Evolutionary conservation across 2,329 filamentous ascomycete genomes (phyloP).

Genomic region (Ophiocordyceps camponoti-leonardi): DNA sequence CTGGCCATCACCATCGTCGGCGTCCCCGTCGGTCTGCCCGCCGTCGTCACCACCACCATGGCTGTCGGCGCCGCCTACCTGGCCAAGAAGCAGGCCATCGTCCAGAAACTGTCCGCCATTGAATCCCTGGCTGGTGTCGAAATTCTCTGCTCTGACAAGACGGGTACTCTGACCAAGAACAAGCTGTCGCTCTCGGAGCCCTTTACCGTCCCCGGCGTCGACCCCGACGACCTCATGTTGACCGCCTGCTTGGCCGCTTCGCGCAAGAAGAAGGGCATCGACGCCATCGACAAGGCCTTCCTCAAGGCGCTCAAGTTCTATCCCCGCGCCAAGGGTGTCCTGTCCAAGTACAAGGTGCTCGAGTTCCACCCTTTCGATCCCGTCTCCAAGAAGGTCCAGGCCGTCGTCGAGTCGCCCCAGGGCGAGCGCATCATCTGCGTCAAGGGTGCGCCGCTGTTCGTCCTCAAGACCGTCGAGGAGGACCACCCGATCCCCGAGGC

Average conservation of each 20-base stretch:
- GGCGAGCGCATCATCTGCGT: constrained; percentile 77
- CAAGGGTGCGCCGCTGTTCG: constrained; percentile 79
- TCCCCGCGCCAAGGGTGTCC: constrained; percentile 61
- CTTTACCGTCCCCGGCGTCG: constrained; percentile 66
- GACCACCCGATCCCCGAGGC: constrained; percentile 64
- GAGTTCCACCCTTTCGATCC: constrained; percentile 83
- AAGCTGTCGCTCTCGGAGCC: constrained; percentile 78
- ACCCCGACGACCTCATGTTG: constrained; percentile 78
- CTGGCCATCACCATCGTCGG: constrained; percentile 81
- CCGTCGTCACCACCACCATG: constrained; percentile 89
- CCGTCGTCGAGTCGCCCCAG: constrained; percentile 65
- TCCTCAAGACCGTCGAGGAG: constrained; percentile 74
- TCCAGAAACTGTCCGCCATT: constrained; percentile 83
- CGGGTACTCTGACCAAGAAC: constrained; percentile 85
- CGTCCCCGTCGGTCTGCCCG: constrained; percentile 83
- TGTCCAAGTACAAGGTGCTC: constrained; percentile 70
- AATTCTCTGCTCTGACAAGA: constrained; percentile 91
- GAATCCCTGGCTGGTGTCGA: constrained; percentile 86
- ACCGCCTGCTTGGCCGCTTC: constrained; percentile 80
- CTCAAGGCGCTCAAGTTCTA: constrained; percentile 72
- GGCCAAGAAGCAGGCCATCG: constrained; percentile 83
- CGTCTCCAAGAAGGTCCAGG: constrained; percentile 83
- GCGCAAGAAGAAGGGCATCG: constrained; percentile 90
- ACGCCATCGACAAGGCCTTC: constrained; percentile 91
- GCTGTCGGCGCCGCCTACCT: constrained; percentile 83